Evolutionary conservation across 192 early-diverging fungal genomes (phyloP), one percentile per base, ranked within the genome.

Genomic region (Dissophora ornata): DNA sequence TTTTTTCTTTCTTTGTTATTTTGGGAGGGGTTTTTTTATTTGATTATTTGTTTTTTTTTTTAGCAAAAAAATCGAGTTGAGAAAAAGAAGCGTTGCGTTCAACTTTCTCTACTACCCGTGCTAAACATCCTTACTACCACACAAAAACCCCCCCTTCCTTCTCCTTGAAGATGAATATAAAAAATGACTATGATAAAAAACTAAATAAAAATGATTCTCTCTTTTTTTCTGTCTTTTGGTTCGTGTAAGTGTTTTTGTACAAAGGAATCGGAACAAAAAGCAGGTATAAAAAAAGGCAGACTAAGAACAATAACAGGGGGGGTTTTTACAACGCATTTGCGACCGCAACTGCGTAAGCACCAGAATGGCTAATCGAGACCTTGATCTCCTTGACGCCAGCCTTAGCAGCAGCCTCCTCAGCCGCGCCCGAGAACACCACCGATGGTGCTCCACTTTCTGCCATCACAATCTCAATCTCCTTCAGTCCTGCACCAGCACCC

Each of bases 301-400:
- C 41, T 51, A 65, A 55, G 56, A 42, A 51, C 42, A 44, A 18
- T 22, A 66, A 71, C 57, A 49, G 57, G 48, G 16, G 21, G 70
- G 62, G 47, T 64, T 57, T 79, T 66, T 84, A 86, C 71, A 80
- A 85, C 52, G 60, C 92, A 62, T 81, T 87, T 77, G 95, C 95
- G 67, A 96, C 90, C 16, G 95, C 95, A 65, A 95, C 94, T 42
- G 93, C 92, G 81, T 95, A 97, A 16, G 86, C 83, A 52, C 94
- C 96, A 57, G 90, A 90, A 77, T 98, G 96, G 64, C 91, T 94
- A 73, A 98, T 98, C 19, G 94, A 93, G 22, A 98, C 93, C 79
- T 92, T 95, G 52, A 98, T 81, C 28, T 86, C 71, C 34, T 81
- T 81, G 54, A 95, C 87, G 8, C 93, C 93, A 25, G 91, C 89